phyloP scores from a whole-genome alignment of 352 stramenopile species.

The Pythium oligandrum region DNA sequence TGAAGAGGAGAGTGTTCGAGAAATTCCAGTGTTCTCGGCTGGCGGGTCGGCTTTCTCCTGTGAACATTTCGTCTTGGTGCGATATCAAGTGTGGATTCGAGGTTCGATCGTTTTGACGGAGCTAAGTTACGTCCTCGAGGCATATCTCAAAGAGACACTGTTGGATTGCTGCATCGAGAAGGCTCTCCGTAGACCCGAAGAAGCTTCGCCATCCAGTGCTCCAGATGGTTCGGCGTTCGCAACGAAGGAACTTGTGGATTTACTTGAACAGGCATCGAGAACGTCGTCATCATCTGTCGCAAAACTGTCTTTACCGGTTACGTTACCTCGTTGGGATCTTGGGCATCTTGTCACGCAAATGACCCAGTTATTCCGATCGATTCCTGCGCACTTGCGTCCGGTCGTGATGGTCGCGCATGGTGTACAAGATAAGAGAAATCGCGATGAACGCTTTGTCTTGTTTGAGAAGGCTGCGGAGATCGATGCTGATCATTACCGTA shows the following conservation, averaged over 20 bases:
- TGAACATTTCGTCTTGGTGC: slow-evolving; percentile 21
- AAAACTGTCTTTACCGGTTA: slow-evolving; percentile 30
- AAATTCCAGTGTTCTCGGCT: not conserved
- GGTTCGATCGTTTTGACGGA: slow-evolving; percentile 51
- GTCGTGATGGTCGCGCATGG: slow-evolving; percentile 4
- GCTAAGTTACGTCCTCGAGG: slow-evolving; percentile 57
- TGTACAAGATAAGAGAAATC: too few species aligned
- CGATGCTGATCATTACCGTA: too few species aligned
- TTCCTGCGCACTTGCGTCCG: slow-evolving; percentile 53
- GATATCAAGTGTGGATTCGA: slow-evolving; percentile 72
- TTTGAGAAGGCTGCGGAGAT: too few species aligned
- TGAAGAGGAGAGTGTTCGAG: not conserved
- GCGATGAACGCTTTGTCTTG: too few species aligned
- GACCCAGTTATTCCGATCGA: slow-evolving; percentile 39
- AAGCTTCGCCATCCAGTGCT: not conserved
- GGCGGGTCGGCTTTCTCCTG: not conserved
- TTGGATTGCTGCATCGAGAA: slow-evolving; percentile 78
- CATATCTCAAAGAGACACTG: slow-evolving; percentile 69
- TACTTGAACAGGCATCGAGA: slow-evolving; percentile 44
- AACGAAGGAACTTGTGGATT: slow-evolving; percentile 12
- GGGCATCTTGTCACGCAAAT: slow-evolving; percentile 48
- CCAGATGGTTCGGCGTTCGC: not conserved
- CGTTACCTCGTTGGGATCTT: slow-evolving; percentile 63
- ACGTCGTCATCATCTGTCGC: slow-evolving; percentile 58
- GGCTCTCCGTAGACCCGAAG: slow-evolving; percentile 24